Conservation (phyloP, 345 rosid species). For the Eucalyptus pauciflora region DNA sequence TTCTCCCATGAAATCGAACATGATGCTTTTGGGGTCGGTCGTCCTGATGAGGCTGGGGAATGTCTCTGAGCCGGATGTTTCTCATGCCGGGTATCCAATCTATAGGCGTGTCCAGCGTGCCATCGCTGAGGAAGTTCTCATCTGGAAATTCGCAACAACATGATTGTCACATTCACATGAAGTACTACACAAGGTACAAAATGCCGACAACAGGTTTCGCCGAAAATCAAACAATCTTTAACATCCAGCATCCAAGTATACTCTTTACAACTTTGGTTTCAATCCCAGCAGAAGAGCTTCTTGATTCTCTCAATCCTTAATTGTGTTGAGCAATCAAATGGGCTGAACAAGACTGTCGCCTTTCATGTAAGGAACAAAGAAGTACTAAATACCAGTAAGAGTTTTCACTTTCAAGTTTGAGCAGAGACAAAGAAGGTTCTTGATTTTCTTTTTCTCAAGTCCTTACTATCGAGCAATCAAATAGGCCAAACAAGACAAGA, state of each 20-base stretch:
- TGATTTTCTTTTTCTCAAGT: neutral
- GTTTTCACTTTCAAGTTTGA: neutral
- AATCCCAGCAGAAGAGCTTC: neutral
- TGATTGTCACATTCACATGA: neutral
- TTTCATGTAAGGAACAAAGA: neutral
- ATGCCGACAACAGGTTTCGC: too few species aligned
- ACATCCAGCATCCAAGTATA: neutral
- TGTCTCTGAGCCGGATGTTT: neutral
- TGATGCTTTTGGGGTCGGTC: neutral
- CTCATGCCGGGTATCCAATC: slow-evolving; percentile 2
- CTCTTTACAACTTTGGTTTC: neutral
- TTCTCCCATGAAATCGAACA: neutral
- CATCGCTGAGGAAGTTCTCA: neutral
- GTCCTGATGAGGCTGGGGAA: neutral
- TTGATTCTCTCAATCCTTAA: neutral
- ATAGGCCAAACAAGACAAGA: neutral
- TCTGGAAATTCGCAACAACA: neutral
- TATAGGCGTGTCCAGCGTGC: neutral
- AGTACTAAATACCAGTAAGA: neutral
- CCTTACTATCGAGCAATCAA: neutral
- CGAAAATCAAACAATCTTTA: neutral
- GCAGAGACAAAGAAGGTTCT: neutral
- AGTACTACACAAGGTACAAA: neutral
- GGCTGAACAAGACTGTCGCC: neutral
- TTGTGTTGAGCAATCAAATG: neutral